Evolutionary conservation across 768 basidiomycete genomes (phyloP).

Genomic region (Collybiopsis luxurians): DNA sequence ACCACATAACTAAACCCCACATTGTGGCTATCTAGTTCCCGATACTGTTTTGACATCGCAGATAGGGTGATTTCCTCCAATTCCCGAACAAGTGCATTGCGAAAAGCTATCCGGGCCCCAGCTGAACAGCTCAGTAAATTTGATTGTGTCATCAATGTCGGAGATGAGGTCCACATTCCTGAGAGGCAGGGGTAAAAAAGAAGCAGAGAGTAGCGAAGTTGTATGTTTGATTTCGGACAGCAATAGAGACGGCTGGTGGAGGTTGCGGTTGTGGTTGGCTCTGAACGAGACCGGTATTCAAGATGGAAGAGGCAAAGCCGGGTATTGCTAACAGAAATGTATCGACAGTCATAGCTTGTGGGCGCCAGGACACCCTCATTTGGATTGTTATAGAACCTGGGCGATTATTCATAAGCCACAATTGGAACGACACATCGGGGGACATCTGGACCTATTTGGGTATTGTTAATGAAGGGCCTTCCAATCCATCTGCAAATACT

Average conservation of each 20-base stretch:
- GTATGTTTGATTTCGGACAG: not conserved
- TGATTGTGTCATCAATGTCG: slow-evolving; percentile 94
- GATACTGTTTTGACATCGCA: slow-evolving; percentile 82
- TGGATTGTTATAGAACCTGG: slow-evolving; percentile 56
- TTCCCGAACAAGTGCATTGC: slow-evolving; percentile 90
- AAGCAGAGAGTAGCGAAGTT: not conserved
- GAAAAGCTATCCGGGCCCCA: slow-evolving; percentile 81
- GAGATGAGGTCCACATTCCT: slow-evolving; percentile 78
- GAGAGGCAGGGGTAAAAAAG: not conserved
- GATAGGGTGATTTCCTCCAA: slow-evolving; percentile 75
- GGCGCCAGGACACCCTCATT: slow-evolving; percentile 56
- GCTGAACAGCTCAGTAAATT: slow-evolving; percentile 71
- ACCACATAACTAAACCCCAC: slow-evolving; percentile 89
- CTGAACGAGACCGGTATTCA: not conserved
- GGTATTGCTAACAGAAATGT: too few species aligned
- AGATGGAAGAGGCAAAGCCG: not conserved
- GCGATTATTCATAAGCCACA: slow-evolving; percentile 55
- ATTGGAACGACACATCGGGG: slow-evolving; percentile 72
- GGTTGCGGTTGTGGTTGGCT: not conserved
- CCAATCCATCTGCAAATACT: slow-evolving; percentile 27
- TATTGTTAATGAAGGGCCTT: slow-evolving; percentile 43
- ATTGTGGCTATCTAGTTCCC: slow-evolving; percentile 63
- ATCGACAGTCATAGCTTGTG: slow-evolving; percentile 55
- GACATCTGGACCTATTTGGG: slow-evolving; percentile 52
- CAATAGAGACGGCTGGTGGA: not conserved